phyloP scores from a whole-genome alignment of 495 filamentous ascomycete genomes.

The Penicillium samsonianum region DNA sequence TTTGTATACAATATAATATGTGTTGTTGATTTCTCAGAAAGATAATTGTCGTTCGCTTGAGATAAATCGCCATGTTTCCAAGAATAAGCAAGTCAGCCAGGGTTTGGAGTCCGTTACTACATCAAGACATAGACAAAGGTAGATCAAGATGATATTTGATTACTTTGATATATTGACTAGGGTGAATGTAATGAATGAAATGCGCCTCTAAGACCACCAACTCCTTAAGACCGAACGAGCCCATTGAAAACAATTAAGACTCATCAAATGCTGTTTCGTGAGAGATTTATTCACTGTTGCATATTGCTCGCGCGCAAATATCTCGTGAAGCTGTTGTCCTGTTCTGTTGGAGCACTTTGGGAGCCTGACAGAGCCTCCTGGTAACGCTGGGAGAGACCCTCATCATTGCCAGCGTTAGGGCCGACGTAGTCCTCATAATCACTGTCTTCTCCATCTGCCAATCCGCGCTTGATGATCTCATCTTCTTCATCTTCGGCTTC shows the following conservation, averaged over 20 bases:
- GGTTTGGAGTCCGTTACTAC: too few species aligned
- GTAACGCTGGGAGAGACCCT: constrained; percentile 49
- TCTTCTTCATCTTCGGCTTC: constrained; percentile 53
- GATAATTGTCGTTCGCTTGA: too few species aligned
- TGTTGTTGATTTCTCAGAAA: too few species aligned
- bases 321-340: constrained; percentile 51
- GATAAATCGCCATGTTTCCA: too few species aligned
- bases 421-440: constrained; percentile 36
- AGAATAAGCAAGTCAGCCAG: too few species aligned
- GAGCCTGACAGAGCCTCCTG: constrained; percentile 43
- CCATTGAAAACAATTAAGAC: constrained; percentile 2
- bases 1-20: too few species aligned
- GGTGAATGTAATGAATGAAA: constrained; percentile 5
- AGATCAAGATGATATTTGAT: not conserved
- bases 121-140: not conserved
- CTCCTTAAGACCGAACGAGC: constrained; percentile 1
- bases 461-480: constrained; percentile 33
- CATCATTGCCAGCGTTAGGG: constrained; percentile 37
- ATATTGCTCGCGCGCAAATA: constrained; percentile 47
- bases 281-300: constrained; percentile 26
- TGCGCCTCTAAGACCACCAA: constrained; percentile 16
- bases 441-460: constrained; percentile 39
- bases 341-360: constrained; percentile 31
- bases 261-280: constrained; percentile 4
- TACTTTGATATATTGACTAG: not conserved